A percentile compares a stretch with the other conserved stretches of the same genome.
These are phyloP conservation scores for Cercospora nicotianae DNA, from an alignment of 2,329 filamentous ascomycete species.

Conservation along the genomic window DNA sequence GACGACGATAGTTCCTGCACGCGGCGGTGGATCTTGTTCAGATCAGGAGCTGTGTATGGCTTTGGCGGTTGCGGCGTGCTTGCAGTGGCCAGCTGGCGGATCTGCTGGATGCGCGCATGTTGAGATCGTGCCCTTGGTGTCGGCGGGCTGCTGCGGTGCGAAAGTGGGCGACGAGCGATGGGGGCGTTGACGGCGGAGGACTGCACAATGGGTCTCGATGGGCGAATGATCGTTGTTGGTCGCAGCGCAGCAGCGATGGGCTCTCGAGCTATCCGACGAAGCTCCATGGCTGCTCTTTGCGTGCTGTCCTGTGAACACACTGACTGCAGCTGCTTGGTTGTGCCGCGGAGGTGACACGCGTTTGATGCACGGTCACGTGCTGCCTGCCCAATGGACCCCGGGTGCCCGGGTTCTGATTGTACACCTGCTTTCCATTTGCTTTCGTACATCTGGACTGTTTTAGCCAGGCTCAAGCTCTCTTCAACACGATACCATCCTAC, in stretches of 20 bases:
- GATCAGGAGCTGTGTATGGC: conserved; percentile 14
- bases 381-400: background rate
- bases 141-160: background rate
- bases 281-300: background rate
- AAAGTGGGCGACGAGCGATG: background rate
- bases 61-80: conserved; percentile 9
- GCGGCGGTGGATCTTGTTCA: conserved; percentile 29
- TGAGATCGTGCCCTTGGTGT: conserved; percentile 4
- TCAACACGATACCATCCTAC: background rate
- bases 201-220: background rate
- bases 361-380: background rate
- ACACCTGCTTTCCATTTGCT: too few relatives aligned
- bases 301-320: background rate
- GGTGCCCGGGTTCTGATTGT: too few relatives aligned
- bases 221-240: background rate
- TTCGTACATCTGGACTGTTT: background rate
- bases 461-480: background rate
- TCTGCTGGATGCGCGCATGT: conserved; percentile 12
- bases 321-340: background rate
- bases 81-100: conserved; percentile 1
- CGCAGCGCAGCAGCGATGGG: background rate
- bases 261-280: background rate
- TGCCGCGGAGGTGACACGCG: background rate
- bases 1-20: conserved; percentile 33
- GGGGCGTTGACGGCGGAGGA: background rate